Evolutionary conservation across 2,329 filamentous ascomycete genomes (phyloP).

Genomic region (Neonectria faginata): DNA sequence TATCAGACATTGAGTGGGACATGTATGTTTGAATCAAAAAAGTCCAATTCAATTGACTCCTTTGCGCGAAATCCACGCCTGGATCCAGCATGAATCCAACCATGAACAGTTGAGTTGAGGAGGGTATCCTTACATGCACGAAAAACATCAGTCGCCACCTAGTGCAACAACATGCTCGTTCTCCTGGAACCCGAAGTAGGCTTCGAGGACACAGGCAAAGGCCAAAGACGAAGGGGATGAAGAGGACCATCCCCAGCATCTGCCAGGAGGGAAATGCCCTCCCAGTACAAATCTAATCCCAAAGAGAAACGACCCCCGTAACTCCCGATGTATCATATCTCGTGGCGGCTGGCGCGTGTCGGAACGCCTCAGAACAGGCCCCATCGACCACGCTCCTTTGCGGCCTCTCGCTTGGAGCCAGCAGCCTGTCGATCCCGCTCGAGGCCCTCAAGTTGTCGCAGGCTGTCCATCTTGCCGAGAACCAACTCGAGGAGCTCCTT

Average conservation of each 20-base stretch:
- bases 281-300: slow-evolving; percentile 40
- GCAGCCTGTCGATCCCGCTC: slow-evolving; percentile 65
- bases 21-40: slow-evolving; percentile 10
- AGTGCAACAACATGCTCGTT: slow-evolving; percentile 24
- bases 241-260: slow-evolving; percentile 19
- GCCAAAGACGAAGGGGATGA: slow-evolving; percentile 9
- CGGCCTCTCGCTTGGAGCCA: slow-evolving; percentile 42
- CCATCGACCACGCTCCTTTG: slow-evolving; percentile 61
- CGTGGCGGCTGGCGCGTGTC: slow-evolving; percentile 25
- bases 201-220: slow-evolving; percentile 10
- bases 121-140: slow-evolving; percentile 46
- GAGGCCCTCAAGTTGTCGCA: slow-evolving; percentile 84
- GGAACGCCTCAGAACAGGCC: slow-evolving; percentile 58
- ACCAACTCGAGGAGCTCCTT: slow-evolving; percentile 96
- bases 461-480: slow-evolving; percentile 92
- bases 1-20: not conserved
- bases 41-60: slow-evolving; percentile 17
- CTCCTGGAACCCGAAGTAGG: slow-evolving; percentile 3
- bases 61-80: slow-evolving; percentile 6
- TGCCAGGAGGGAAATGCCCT: slow-evolving; percentile 12
- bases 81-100: slow-evolving; percentile 14
- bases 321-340: slow-evolving; percentile 48
- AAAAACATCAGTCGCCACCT: slow-evolving; percentile 38
- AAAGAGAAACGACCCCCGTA: slow-evolving; percentile 45
- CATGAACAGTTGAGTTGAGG: slow-evolving; percentile 39